Conservation (phyloP, 768 basidiomycete species). For the Daedalea quercina region DNA sequence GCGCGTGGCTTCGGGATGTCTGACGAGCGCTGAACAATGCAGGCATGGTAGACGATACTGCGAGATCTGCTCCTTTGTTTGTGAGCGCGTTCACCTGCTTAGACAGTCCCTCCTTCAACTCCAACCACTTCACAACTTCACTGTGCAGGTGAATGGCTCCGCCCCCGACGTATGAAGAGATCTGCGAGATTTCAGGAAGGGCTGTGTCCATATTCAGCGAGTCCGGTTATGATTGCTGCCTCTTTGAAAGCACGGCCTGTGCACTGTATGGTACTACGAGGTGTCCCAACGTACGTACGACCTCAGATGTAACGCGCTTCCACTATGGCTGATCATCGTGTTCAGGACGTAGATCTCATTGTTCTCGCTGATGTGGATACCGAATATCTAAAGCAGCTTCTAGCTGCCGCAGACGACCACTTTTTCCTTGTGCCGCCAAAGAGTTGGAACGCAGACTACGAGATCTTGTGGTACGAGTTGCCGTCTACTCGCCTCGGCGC, state of each 20-base stretch:
- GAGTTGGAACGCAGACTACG: conserved; percentile 6
- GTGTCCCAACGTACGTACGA: conserved; percentile 5
- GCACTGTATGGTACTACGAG: conserved; percentile 6
- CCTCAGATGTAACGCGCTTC: neutral
- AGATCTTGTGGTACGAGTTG: conserved; percentile 8
- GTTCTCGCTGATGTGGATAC: conserved; percentile 8
- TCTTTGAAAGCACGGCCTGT: conserved; percentile 10
- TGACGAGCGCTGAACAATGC: neutral
- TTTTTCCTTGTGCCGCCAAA: conserved; percentile 8
- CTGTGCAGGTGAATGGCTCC: too few relatives aligned
- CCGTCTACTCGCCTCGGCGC: neutral
- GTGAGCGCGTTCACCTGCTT: too few relatives aligned
- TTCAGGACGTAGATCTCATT: conserved; percentile 9
- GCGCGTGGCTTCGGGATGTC: too few relatives aligned
- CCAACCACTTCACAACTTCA: too few relatives aligned
- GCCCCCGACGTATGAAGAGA: conserved; percentile 3
- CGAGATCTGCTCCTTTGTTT: too few relatives aligned
- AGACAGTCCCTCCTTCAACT: too few relatives aligned
- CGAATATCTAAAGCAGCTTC: conserved; percentile 15
- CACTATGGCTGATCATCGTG: neutral
- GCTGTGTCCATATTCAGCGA: conserved; percentile 4
- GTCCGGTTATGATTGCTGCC: conserved; percentile 1
- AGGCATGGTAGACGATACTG: too few relatives aligned
- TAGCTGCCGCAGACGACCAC: conserved; percentile 8
- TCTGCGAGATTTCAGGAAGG: conserved; percentile 1